A percentile compares a stretch with the other conserved stretches of the same genome.
These are phyloP conservation scores for Cicer bijugum DNA, from an alignment of 306 rosid genomes.

Conservation along the genomic window DNA sequence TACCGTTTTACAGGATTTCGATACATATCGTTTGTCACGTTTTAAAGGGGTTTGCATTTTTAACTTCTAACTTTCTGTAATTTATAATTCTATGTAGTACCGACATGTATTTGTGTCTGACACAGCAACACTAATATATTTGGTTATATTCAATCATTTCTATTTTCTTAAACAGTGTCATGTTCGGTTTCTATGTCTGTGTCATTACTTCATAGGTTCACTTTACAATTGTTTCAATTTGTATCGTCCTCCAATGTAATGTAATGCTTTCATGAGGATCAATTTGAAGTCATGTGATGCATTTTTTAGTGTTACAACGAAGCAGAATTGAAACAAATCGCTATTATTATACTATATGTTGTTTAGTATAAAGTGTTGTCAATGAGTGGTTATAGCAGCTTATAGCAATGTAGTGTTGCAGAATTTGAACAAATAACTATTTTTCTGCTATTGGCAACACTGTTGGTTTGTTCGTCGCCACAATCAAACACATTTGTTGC, in stretches of 20 bases:
- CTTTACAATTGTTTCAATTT: background rate
- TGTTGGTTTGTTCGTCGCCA: background rate
- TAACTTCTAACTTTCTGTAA: background rate
- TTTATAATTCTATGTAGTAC: background rate
- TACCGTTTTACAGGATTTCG: slow-evolving; percentile 59
- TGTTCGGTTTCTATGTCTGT: no score
- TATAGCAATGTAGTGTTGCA: no score
- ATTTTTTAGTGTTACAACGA: slow-evolving; percentile 2
- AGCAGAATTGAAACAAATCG: no score
- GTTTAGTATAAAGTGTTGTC: no score
- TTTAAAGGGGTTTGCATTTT: slow-evolving; percentile 69
- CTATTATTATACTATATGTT: no score
- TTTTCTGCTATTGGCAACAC: no score
- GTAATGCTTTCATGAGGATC: background rate
- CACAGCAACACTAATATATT: no score
- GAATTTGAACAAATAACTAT: no score
- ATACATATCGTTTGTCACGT: slow-evolving; percentile 60
- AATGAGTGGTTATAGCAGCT: no score
- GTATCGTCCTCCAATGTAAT: background rate
- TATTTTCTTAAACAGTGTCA: no score
- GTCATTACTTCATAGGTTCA: background rate
- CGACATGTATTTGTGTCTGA: no score
- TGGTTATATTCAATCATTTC: no score
- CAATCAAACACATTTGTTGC: background rate
- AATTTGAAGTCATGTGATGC: slow-evolving; percentile 13